Evolutionary conservation across 108 stramenopile species (phyloP).

Genomic region (Fistulifera pelliculosa): DNA sequence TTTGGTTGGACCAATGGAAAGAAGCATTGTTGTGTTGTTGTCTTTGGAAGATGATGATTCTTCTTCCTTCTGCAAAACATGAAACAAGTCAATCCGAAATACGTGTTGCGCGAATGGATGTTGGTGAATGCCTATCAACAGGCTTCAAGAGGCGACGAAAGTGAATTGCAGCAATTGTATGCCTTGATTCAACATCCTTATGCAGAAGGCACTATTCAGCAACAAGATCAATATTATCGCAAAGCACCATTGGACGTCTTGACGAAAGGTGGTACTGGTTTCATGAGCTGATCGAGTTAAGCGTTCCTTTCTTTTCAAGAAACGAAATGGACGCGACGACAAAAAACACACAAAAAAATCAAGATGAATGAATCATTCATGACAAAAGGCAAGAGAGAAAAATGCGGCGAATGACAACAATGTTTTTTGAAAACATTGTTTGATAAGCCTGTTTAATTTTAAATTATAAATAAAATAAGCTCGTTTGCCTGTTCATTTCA

Average conservation of each 20-base stretch:
- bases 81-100: conserved; percentile 50
- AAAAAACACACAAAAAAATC: no score
- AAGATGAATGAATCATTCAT: no score
- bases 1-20: neutral
- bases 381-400: no score
- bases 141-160: conserved; percentile 33
- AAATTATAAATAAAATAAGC: no score
- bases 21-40: neutral
- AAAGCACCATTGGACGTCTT: conserved; percentile 41
- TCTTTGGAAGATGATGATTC: neutral
- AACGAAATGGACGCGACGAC: no score
- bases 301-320: no score
- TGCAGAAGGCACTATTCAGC: conserved; percentile 35
- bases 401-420: no score
- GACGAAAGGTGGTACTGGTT: conserved; percentile 48
- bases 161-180: conserved; percentile 31
- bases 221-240: conserved; percentile 41
- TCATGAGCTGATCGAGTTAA: conserved; percentile 56
- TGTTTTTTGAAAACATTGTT: no score
- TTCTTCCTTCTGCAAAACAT: conserved; percentile 36
- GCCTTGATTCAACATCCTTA: conserved; percentile 44
- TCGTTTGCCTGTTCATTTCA: no score
- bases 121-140: conserved; percentile 54
- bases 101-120: conserved; percentile 59
- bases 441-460: no score